A percentile compares a stretch with the other conserved stretches of the same genome.
phyloP scores from a whole-genome alignment of 78 protist species.

The Dictyostelium brefeldianum region DNA sequence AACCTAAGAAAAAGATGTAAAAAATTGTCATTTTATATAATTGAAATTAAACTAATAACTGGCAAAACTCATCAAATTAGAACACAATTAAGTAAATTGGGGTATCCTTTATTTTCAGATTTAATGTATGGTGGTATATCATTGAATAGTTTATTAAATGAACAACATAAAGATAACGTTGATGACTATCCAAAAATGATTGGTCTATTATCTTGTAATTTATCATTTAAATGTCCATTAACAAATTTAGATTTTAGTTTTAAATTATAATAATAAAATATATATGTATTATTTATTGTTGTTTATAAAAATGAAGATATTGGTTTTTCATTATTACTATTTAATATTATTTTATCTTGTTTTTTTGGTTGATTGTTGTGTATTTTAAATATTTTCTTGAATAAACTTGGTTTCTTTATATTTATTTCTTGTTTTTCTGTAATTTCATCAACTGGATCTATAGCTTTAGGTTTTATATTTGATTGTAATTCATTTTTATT shows the following conservation, averaged over 20 bases:
- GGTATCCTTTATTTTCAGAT: constrained; percentile 54
- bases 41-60: constrained; percentile 57
- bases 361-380: background rate
- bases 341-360: background rate
- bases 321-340: no score
- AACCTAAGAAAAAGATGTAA: background rate
- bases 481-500: background rate
- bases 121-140: constrained; percentile 56
- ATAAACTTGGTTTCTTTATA: no score
- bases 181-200: constrained; percentile 35
- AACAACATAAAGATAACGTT: background rate
- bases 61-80: constrained; percentile 78
- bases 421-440: no score
- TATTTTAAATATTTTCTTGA: background rate
- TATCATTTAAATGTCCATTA: constrained; percentile 57
- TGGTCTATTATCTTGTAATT: constrained; percentile 32
- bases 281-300: background rate
- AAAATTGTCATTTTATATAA: background rate
- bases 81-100: constrained; percentile 35
- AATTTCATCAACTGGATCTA: background rate
- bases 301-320: no score
- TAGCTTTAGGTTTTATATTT: background rate
- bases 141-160: background rate
- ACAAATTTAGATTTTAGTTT: background rate
- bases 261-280: background rate